Base-by-base conservation (phyloP, 2,329 filamentous ascomycete genomes). In the Bipolaris sorokiniana region DNA sequence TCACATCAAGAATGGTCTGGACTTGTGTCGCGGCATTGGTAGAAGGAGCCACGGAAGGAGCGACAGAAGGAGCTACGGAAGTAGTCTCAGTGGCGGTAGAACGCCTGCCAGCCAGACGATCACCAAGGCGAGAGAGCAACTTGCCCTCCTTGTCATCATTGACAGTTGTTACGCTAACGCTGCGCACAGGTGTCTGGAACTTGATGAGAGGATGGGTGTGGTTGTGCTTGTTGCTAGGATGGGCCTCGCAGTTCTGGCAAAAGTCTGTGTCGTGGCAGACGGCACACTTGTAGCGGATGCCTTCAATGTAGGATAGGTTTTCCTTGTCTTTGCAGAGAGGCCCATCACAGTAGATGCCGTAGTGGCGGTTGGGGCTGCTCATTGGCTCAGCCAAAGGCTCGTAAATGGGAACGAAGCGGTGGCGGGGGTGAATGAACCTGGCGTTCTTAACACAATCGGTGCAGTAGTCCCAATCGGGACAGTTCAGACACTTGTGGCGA, bases 381-480 rank as follows among this genome's bases (percentile, higher is more conserved):
- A 79, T 78, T 57, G 76, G 79, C 70, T 74, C 82, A 70, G 70
- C 80, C 37, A 91, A 82, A 18, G 89, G 86, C 68, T 92, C 90
- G 70, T 95, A 97, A 65, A 99, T 85, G 40, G 92, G 87, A 11
- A 91, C 91, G 73, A 99, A 98, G 65, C 93, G 90, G 77, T 99
- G 95, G 54, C 85, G 83, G 16, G 91, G 87, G 75, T 99, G 96
- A 48, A 84, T 86, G 68, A 86, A 83, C 58, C 79, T 77, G 42
- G 91, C 89, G 64, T 83, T 86, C 67, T 83, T 79, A 56, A 91
- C 77, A 78, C 96, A 99, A 7, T 86, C 81, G 22, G 84, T 83
- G 82, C 95, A 99, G 80, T 91, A 98, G 72, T 99, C 95, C 90
- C 92, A 99, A 77, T 99, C 95, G 41, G 96, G 95, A 81, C 95